A percentile compares a stretch with the other conserved stretches of the same genome.
These are phyloP conservation scores for Spirogloea muscicola DNA, from an alignment of 139 green algal genomes.

Conservation along the genomic window DNA sequence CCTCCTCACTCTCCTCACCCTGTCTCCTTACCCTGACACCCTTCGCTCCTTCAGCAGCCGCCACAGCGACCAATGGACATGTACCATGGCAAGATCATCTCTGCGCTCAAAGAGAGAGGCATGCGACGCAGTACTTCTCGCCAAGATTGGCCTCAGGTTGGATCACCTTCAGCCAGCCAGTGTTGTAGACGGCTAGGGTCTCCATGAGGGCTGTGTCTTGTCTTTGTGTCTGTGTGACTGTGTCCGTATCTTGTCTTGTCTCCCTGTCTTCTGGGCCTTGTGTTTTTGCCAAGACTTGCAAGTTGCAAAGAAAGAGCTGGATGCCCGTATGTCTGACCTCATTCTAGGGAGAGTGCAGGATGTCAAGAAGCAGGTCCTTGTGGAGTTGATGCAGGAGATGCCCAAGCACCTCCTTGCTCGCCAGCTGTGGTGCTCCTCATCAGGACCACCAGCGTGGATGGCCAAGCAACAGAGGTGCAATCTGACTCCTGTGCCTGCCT, in stretches of 20 bases:
- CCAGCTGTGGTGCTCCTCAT: slow-evolving; percentile 63
- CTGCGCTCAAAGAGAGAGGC: slow-evolving; percentile 30
- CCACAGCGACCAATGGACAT: slow-evolving; percentile 41
- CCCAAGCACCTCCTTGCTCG: slow-evolving; percentile 52
- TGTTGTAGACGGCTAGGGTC: too few relatives aligned
- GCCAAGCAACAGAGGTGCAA: slow-evolving; percentile 31
- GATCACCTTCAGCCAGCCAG: too few relatives aligned
- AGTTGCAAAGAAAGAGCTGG: too few relatives aligned
- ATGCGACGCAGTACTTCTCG: background rate
- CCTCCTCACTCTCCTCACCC: background rate
- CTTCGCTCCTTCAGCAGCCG: background rate
- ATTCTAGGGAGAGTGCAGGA: too few relatives aligned
- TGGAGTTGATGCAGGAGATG: slow-evolving; percentile 48
- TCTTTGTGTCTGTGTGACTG: too few relatives aligned
- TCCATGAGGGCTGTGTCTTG: too few relatives aligned
- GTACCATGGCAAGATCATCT: slow-evolving; percentile 55
- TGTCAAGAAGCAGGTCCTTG: slow-evolving; percentile 19
- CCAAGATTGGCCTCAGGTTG: slow-evolving; percentile 40
- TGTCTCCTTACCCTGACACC: too few relatives aligned
- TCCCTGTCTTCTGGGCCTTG: too few relatives aligned
- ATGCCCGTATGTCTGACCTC: too few relatives aligned
- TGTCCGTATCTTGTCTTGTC: too few relatives aligned
- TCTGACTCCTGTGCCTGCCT: too few relatives aligned
- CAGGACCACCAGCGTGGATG: slow-evolving; percentile 27
- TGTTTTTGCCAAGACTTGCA: too few relatives aligned